A percentile compares a stretch with the other conserved stretches of the same genome.
These are phyloP conservation scores for Trichaptum fuscoviolaceum DNA, from an alignment of 768 basidiomycete species.

Conservation along the genomic window DNA sequence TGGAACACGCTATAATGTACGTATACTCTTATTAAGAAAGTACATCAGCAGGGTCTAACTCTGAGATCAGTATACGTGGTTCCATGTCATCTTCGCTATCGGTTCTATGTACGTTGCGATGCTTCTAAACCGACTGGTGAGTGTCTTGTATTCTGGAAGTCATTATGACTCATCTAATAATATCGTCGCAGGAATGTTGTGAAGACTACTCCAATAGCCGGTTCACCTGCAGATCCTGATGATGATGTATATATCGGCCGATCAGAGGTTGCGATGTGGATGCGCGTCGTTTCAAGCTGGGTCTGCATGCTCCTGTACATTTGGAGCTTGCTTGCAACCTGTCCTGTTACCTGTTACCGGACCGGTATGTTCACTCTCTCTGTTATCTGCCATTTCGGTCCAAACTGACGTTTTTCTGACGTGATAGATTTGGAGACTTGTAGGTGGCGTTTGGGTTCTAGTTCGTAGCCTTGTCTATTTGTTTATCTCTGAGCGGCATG, in stretches of 20 bases:
- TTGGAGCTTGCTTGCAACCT: slow-evolving; percentile 86
- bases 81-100: slow-evolving; percentile 95
- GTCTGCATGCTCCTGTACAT: slow-evolving; percentile 80
- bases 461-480: not conserved
- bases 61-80: slow-evolving; percentile 82
- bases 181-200: slow-evolving; percentile 62
- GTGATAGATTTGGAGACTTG: slow-evolving; percentile 3
- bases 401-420: not conserved
- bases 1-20: slow-evolving; percentile 91
- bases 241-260: slow-evolving; percentile 88
- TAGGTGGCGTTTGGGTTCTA: not conserved
- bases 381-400: not conserved
- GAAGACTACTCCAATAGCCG: slow-evolving; percentile 42
- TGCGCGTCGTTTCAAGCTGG: slow-evolving; percentile 96
- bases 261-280: slow-evolving; percentile 98
- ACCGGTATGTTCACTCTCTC: slow-evolving; percentile 52
- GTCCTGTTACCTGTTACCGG: slow-evolving; percentile 89
- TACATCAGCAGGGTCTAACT: slow-evolving; percentile 11
- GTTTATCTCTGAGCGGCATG: not conserved
- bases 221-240: slow-evolving; percentile 44
- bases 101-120: slow-evolving; percentile 98
- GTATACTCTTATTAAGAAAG: slow-evolving; percentile 18
- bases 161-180: not conserved
- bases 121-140: slow-evolving; percentile 94
- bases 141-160: slow-evolving; percentile 22